These are phyloP conservation scores for Sporobolomyces pararoseus DNA, from an alignment of 768 basidiomycete species.

Conservation along the genomic window DNA sequence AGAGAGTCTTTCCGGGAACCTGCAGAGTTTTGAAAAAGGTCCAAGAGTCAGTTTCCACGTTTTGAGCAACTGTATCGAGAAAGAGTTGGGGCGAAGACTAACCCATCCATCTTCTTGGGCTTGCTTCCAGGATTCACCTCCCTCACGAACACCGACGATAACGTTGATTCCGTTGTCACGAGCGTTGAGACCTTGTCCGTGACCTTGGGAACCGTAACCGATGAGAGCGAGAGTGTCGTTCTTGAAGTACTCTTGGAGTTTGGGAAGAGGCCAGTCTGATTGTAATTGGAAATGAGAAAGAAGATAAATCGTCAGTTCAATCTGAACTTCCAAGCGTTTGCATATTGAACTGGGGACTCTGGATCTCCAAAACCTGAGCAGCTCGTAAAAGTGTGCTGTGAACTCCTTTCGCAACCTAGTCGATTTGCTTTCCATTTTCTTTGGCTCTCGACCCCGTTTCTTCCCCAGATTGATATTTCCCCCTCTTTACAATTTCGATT, in stretches of 20 bases:
- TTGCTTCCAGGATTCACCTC: slow-evolving; percentile 93
- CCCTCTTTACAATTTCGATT: neutral
- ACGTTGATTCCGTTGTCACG: slow-evolving; percentile 99
- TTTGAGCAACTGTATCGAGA: neutral
- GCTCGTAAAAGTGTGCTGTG: no score
- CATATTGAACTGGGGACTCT: no score
- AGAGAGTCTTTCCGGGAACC: slow-evolving; percentile 95
- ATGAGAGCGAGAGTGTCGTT: slow-evolving; percentile 98
- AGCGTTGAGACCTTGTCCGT: slow-evolving; percentile 97
- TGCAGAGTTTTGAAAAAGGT: slow-evolving; percentile 43
- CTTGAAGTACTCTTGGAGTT: slow-evolving; percentile 99
- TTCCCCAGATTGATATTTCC: neutral
- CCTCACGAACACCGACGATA: slow-evolving; percentile 95
- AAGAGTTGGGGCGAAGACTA: slow-evolving; percentile 42
- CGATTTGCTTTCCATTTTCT: neutral
- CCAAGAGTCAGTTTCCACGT: neutral
- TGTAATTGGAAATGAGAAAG: slow-evolving; percentile 49
- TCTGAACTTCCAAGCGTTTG: no score
- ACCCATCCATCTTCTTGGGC: slow-evolving; percentile 96
- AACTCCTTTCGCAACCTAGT: no score
- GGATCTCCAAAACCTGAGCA: no score
- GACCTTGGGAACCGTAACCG: slow-evolving; percentile 90
- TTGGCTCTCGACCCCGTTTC: no score
- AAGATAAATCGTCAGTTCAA: neutral
- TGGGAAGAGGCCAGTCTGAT: slow-evolving; percentile 91